Evolutionary conservation across 2,329 filamentous ascomycete species (phyloP), one percentile per base, ranked within the genome.

Genomic region (Cadophora malorum): DNA sequence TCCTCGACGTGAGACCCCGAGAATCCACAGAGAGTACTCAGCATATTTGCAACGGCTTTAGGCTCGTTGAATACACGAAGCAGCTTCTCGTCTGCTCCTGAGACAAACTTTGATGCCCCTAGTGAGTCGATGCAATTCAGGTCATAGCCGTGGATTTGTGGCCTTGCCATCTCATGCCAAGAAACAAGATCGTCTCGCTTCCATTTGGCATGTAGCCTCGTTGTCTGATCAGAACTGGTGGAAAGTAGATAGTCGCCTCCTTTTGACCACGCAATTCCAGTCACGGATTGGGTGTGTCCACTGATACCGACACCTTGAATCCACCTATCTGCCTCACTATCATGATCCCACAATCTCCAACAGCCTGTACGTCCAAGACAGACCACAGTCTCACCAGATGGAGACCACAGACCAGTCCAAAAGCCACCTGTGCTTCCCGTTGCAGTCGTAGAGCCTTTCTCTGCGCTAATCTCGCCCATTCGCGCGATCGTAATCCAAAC

Each of bases 111-210:
- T 8, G 88, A 85, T 8, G 86, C 80, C 8, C 88, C 89, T 5
- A 97, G 83, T 0, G 89, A 86, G 76, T 94, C 91, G 71, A 98
- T 90, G 79, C 96, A 98, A 82, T 98, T 99, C 65, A 99, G 85
- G 78, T 99, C 95, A 79, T 99, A 99, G 47, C 96, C 96, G 78
- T 99, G 96, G 72, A 99, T 99, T 78, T 99, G 96, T 4, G 96
- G 96, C 61, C 96, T 86, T 0, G 94, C 91, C 83, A 98, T 94
- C 79, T 99, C 96, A 79, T 98, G 95, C 96, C 96, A 99, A 12
- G 93, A 93, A 14, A 74, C 75, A 3, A 76, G 74, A 79, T 79
- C 35, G 47, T 72, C 68, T 21, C 83, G 82, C 69, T 85, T 86
- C 96, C 95, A 98, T 75, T 89, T 83, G 0, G 93, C 91, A 78